Conservation (phyloP, 495 filamentous ascomycete species). For the Friedmanniomyces endolithicus region DNA sequence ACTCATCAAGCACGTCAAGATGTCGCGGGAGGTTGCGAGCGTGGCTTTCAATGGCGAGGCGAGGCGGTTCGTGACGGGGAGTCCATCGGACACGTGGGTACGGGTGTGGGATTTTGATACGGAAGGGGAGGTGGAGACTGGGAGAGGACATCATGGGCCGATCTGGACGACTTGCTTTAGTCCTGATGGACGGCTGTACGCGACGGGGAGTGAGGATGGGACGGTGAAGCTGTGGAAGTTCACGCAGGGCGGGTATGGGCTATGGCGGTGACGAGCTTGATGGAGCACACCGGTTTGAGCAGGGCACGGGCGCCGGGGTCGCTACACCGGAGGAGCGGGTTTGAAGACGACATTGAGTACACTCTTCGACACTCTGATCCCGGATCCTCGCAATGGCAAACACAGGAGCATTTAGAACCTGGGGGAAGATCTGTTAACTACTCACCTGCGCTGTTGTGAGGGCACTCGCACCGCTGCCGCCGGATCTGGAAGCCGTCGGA, state of each 20-base stretch:
- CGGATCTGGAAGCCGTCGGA: no score
- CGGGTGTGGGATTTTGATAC: conserved; percentile 78
- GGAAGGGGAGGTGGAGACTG: conserved; percentile 66
- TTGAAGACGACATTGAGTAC: no score
- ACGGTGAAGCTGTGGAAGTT: conserved; percentile 91
- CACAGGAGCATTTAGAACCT: no score
- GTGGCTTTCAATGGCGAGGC: conserved; percentile 74
- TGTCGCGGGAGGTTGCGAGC: conserved; percentile 72
- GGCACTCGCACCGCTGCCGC: no score
- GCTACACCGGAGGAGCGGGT: no score
- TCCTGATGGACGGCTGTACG: conserved; percentile 88
- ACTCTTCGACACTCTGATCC: no score
- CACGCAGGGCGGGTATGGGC: conserved; percentile 51
- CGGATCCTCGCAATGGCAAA: no score
- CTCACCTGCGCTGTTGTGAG: no score
- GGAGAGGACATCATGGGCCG: conserved; percentile 94
- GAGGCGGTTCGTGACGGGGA: conserved; percentile 75
- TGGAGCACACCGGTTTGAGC: no score
- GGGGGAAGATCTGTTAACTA: no score
- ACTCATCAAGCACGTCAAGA: conserved; percentile 63
- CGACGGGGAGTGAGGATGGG: conserved; percentile 91
- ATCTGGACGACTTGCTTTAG: conserved; percentile 93
- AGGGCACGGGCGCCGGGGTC: no score
- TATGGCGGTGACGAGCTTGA: conserved; percentile 41
- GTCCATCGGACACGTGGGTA: conserved; percentile 84